Evolutionary conservation across 352 stramenopile species (phyloP).

Genomic region (Aphanomyces cochlioides): DNA sequence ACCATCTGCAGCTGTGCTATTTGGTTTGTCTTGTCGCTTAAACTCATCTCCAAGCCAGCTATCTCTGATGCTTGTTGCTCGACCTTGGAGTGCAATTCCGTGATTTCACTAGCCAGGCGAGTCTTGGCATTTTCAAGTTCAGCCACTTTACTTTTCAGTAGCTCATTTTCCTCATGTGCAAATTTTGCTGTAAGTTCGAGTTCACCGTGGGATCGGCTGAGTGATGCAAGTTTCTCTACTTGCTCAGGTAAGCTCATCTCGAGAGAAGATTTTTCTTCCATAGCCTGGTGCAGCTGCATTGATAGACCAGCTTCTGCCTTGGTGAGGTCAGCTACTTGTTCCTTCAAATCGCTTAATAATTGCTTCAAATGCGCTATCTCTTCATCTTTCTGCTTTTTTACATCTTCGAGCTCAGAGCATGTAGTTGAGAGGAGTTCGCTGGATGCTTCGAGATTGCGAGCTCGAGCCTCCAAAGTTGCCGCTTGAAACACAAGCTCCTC

Average conservation of each 20-base stretch:
- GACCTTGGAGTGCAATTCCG: not conserved
- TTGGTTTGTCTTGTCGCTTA: not conserved
- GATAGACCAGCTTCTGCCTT: not conserved
- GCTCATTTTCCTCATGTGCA: not conserved
- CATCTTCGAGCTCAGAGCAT: no score
- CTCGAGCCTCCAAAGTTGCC: no score
- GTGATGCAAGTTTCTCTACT: not conserved
- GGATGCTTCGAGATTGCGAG: no score
- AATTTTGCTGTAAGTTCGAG: not conserved
- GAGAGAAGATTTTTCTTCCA: conserved; percentile 23
- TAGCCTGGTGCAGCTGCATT: not conserved
- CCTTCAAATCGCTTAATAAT: conserved; percentile 8
- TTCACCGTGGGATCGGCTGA: not conserved
- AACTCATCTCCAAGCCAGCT: not conserved
- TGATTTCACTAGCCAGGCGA: not conserved
- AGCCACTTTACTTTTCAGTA: not conserved
- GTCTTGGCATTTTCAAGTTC: not conserved
- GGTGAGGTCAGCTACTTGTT: conserved; percentile 13
- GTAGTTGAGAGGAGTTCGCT: no score
- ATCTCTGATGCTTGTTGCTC: not conserved
- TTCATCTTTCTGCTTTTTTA: no score
- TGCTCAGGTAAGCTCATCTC: conserved; percentile 5
- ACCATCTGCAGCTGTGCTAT: conserved; percentile 15
- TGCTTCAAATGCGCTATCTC: no score
- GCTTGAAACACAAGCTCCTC: no score